A percentile compares a stretch with the other conserved stretches of the same genome.
These are phyloP conservation scores for Fusarium clavum DNA, from an alignment of 2,329 filamentous ascomycete genomes.

Conservation along the genomic window DNA sequence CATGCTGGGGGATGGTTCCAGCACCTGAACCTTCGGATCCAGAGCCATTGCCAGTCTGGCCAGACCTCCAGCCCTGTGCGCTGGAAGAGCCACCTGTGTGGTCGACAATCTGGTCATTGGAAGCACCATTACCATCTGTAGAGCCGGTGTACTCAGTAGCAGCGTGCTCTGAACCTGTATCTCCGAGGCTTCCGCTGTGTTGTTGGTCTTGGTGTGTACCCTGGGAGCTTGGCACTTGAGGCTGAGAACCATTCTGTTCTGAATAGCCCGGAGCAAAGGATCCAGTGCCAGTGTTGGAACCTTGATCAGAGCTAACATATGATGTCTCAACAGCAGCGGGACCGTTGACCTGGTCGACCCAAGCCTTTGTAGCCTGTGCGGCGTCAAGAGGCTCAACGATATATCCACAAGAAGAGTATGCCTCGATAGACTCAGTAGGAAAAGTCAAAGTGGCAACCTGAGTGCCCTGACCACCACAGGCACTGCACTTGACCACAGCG, in stretches of 20 bases:
- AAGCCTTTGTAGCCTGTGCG: neutral
- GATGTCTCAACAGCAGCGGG: neutral
- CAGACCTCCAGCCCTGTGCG: neutral
- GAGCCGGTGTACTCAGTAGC: neutral
- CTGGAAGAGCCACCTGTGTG: neutral
- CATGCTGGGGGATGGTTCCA: neutral
- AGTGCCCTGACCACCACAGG: neutral
- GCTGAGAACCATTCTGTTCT: neutral
- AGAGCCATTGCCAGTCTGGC: neutral
- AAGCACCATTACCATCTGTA: accelerated
- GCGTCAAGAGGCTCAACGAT: neutral
- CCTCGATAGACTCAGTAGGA: neutral
- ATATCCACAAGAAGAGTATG: slow-evolving; percentile 22
- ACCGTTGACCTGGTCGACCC: neutral
- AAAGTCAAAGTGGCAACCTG: slow-evolving; percentile 16
- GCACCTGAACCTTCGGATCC: neutral
- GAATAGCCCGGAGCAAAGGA: neutral
- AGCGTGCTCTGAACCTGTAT: neutral
- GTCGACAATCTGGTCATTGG: neutral
- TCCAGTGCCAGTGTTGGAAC: too few species aligned
- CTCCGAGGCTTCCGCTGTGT: accelerated
- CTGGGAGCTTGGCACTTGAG: neutral
- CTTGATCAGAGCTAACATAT: neutral
- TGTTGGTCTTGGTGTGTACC: neutral
- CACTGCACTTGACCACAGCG: slow-evolving; percentile 13